Conservation (phyloP, 768 basidiomycete genomes). For the Butyriboletus loyo region DNA sequence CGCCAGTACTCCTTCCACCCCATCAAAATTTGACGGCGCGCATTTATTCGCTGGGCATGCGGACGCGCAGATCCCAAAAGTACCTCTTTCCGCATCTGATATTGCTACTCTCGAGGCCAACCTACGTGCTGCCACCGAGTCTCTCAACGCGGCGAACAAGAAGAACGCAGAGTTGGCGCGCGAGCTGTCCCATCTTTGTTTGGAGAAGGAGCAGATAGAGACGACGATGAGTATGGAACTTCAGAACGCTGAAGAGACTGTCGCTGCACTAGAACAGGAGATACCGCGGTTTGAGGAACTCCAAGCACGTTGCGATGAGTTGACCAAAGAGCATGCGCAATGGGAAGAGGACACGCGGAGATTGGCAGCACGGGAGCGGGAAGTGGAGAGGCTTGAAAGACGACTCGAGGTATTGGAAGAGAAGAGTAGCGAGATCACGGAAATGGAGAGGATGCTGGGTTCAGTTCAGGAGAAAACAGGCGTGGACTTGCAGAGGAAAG, state of each 20-base stretch:
- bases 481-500: constrained; percentile 41
- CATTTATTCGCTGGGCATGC: constrained; percentile 85
- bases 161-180: constrained; percentile 60
- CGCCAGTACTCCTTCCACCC: constrained; percentile 40
- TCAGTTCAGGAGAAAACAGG: constrained; percentile 34
- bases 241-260: constrained; percentile 64
- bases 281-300: constrained; percentile 49
- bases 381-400: constrained; percentile 38
- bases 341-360: constrained; percentile 50
- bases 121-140: constrained; percentile 57
- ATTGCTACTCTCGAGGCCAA: constrained; percentile 59
- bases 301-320: constrained; percentile 43
- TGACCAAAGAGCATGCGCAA: constrained; percentile 46
- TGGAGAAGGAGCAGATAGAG: constrained; percentile 71
- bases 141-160: constrained; percentile 55
- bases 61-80: constrained; percentile 52
- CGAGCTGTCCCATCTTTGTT: constrained; percentile 56
- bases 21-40: constrained; percentile 74
- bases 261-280: constrained; percentile 54
- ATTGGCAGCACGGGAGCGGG: constrained; percentile 36
- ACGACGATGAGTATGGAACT: constrained; percentile 63
- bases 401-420: constrained; percentile 44
- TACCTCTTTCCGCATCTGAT: constrained; percentile 44
- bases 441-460: constrained; percentile 38
- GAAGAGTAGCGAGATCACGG: constrained; percentile 39